Evolutionary conservation across 2,329 filamentous ascomycete genomes (phyloP).

Genomic region (Torrubiella hemipterigena): DNA sequence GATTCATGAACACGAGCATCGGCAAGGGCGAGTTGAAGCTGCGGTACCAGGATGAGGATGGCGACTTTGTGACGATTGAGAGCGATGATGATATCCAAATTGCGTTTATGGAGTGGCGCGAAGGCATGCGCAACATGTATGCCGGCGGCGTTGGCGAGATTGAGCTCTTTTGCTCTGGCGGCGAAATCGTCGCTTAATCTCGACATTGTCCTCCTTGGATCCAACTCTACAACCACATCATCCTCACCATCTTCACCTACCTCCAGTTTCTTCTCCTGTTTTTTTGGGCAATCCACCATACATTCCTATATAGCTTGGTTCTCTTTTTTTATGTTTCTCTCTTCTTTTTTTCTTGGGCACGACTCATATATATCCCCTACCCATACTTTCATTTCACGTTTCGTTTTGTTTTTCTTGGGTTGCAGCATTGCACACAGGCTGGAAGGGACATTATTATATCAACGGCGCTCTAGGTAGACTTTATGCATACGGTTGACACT

Average conservation of each 20-base stretch:
- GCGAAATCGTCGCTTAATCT: constrained; percentile 13
- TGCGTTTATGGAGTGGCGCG: constrained; percentile 88
- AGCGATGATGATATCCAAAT: constrained; percentile 95
- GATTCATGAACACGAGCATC: constrained; percentile 76
- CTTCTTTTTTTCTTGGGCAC: constrained; percentile 5
- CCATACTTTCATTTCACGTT: too few species aligned
- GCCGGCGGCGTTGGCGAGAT: constrained; percentile 75
- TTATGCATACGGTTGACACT: too few species aligned
- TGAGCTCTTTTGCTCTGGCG: constrained; percentile 66
- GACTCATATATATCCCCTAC: constrained; percentile 9
- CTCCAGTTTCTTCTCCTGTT: too few species aligned
- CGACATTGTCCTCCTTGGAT: too few species aligned
- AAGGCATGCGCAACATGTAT: constrained; percentile 45
- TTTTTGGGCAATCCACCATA: not conserved
- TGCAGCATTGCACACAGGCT: constrained; percentile 15
- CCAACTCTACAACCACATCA: too few species aligned
- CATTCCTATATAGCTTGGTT: constrained; percentile 6
- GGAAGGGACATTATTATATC: too few species aligned
- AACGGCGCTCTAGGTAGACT: too few species aligned
- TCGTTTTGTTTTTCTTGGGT: constrained; percentile 12
- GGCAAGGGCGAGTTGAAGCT: constrained; percentile 72
- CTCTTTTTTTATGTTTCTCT: constrained; percentile 8
- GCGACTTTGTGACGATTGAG: constrained; percentile 85
- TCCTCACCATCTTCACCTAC: too few species aligned
- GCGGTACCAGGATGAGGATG: constrained; percentile 84